phyloP scores from a whole-genome alignment of 352 stramenopile genomes.

The Halophytophthora polymorphica region DNA sequence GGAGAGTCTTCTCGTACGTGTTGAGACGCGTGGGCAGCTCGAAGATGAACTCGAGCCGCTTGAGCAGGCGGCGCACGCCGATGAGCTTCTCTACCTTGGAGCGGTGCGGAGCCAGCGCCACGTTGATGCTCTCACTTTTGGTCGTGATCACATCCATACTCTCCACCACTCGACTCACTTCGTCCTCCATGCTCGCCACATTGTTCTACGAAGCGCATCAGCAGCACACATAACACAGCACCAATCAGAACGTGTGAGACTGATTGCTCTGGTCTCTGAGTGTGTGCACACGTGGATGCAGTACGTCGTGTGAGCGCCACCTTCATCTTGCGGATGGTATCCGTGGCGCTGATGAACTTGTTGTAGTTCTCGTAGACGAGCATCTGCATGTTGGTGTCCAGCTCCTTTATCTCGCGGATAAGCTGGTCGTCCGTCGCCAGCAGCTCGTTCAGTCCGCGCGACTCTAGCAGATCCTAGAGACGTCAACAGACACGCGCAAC shows the following conservation, averaged over 20 bases:
- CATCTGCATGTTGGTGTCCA: slow-evolving; percentile 99
- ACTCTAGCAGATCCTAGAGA: slow-evolving; percentile 52
- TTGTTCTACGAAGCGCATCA: slow-evolving; percentile 53
- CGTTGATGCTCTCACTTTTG: slow-evolving; percentile 87
- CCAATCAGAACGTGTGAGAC: not conserved
- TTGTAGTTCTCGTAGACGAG: slow-evolving; percentile 99
- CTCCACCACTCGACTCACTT: slow-evolving; percentile 81
- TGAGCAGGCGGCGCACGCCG: slow-evolving; percentile 92
- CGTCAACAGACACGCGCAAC: slow-evolving; percentile 3
- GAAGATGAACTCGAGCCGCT: slow-evolving; percentile 97
- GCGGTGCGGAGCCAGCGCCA: slow-evolving; percentile 74
- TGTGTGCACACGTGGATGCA: too few relatives aligned
- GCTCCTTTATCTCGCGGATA: slow-evolving; percentile 90
- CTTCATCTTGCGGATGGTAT: slow-evolving; percentile 98
- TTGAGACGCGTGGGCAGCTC: slow-evolving; percentile 91
- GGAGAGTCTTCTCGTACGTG: slow-evolving; percentile 21
- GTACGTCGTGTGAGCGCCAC: slow-evolving; percentile 12
- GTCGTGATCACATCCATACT: slow-evolving; percentile 89
- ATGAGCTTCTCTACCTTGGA: slow-evolving; percentile 97
- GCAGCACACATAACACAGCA: not conserved
- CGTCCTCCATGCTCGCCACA: slow-evolving; percentile 89
- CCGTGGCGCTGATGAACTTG: slow-evolving; percentile 99
- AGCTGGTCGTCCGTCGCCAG: slow-evolving; percentile 70
- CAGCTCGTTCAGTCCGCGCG: slow-evolving; percentile 66
- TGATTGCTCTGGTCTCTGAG: too few relatives aligned